Evolutionary conservation across 192 early-diverging fungal species (phyloP).

Genomic region (Geranomyces michiganensis): DNA sequence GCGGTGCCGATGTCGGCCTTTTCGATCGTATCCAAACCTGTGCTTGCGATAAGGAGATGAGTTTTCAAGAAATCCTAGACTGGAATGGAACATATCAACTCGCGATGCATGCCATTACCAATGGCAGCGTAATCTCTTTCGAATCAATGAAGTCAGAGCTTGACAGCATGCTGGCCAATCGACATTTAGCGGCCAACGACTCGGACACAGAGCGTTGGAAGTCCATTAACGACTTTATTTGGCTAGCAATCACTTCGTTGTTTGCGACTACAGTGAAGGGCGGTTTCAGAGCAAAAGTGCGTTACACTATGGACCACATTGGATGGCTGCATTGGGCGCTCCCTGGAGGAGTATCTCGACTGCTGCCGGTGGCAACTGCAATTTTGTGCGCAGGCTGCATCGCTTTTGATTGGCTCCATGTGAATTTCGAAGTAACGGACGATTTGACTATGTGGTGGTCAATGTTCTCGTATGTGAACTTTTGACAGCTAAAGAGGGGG

Average conservation of each 20-base stretch:
- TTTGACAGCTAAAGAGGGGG: too few relatives aligned
- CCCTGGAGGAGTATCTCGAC: background rate
- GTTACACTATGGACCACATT: background rate
- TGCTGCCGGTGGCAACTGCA: background rate
- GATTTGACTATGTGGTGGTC: conserved; percentile 24
- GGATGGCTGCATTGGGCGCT: conserved; percentile 17
- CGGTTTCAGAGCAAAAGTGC: background rate
- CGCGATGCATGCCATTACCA: conserved; percentile 1
- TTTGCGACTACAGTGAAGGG: conserved; percentile 10
- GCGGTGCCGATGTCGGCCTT: background rate
- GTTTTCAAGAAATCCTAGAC: conserved; percentile 24
- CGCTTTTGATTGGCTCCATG: background rate
- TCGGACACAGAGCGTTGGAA: conserved; percentile 23
- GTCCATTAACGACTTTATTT: conserved; percentile 9
- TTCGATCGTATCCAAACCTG: background rate
- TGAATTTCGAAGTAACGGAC: background rate
- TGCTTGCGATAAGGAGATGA: conserved; percentile 19
- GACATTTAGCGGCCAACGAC: conserved; percentile 19
- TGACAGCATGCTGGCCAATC: conserved; percentile 23
- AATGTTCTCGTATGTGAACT: conserved; percentile 8
- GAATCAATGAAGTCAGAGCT: conserved; percentile 15
- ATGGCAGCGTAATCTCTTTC: conserved; percentile 15
- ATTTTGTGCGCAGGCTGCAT: conserved; percentile 10
- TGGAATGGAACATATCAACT: conserved; percentile 16
- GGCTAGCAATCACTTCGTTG: background rate